Evolutionary conservation across 306 rosid species (phyloP).

Genomic region (Quercus ilex): DNA sequence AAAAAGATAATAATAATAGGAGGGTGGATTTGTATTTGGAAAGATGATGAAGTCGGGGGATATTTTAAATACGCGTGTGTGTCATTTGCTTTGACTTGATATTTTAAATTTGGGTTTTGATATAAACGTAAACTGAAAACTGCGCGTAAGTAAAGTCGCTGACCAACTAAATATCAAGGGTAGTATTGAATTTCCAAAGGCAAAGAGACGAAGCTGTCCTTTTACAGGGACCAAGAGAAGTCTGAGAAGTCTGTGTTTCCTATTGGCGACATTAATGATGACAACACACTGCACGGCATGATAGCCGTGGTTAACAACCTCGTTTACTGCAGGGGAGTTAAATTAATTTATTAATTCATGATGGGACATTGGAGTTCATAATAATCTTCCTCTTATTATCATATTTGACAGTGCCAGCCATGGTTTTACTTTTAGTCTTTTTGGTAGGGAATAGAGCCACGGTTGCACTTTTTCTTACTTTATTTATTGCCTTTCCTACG

Average conservation of each 20-base stretch:
- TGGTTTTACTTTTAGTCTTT: too few species aligned
- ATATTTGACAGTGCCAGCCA: too few species aligned
- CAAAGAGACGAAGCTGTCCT: neutral
- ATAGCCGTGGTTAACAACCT: neutral
- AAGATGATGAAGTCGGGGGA: too few species aligned
- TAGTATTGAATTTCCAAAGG: neutral
- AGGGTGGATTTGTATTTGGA: too few species aligned
- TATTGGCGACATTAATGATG: slow-evolving; percentile 14
- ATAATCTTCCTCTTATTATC: neutral
- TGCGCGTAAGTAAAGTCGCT: too few species aligned
- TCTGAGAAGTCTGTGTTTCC: neutral
- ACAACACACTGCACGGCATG: slow-evolving; percentile 6
- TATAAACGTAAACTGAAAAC: too few species aligned
- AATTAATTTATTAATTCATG: neutral
- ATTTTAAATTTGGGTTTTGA: too few species aligned
- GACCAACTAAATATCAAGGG: too few species aligned
- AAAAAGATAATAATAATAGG: too few species aligned
- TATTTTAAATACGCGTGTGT: too few species aligned
- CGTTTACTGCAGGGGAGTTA: neutral
- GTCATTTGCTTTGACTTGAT: too few species aligned
- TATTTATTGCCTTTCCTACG: too few species aligned
- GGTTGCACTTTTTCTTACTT: neutral
- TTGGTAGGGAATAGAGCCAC: neutral
- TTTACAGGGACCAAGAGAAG: neutral
- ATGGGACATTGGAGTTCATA: neutral